Evolutionary conservation across 108 stramenopile species (phyloP), one percentile per base, ranked within the genome.

Genomic region (Skeletonema costatum): DNA sequence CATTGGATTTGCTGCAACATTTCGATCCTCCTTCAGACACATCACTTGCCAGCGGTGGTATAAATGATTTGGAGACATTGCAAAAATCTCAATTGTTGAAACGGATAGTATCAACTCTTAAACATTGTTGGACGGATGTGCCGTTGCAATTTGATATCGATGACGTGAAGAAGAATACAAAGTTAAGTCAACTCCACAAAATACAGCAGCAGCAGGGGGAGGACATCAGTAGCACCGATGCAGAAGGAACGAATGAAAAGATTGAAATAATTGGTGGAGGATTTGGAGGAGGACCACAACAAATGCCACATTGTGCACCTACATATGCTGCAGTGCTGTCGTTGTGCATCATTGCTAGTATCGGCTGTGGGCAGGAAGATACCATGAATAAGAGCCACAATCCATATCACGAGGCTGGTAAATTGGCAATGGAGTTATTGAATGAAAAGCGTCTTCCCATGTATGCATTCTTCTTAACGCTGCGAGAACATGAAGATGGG

Each of bases 251-350:
- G 60, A 61, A 70, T 17, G 64, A 60, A 14, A 60, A 70, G 39
- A 70, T 58, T 10, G 32, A 50, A 46, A 74, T 80, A 3, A 32
- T 46, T 3, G 87, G 74, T 17, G 98, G 98, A 14, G 99, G 98
- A 13, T 99, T 97, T 78, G 98, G 98, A 59, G 99, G 99, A 17
- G 97, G 97, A 51, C 95, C 97, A 12, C 68, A 66, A 8, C 98
- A 98, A 85, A 76, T 99, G 79, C 85, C 97, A 5, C 98, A 99
- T 77, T 86, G 89, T 16, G 99, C 99, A 3, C 93, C 99, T 3
- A 98, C 97, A 10, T 99, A 99, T 83, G 99, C 98, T 11, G 89
- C 91, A 11, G 84, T 97, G 2, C 60, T 94, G 41, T 44, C 90
- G 1, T 76, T 97, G 25, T 89, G 81, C 64, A 93, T 96, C 36